Evolutionary conservation across 1,284 basidiomycete species (phyloP), one percentile per base, ranked within the genome.

Genomic region (Heterobasidion occidentale): DNA sequence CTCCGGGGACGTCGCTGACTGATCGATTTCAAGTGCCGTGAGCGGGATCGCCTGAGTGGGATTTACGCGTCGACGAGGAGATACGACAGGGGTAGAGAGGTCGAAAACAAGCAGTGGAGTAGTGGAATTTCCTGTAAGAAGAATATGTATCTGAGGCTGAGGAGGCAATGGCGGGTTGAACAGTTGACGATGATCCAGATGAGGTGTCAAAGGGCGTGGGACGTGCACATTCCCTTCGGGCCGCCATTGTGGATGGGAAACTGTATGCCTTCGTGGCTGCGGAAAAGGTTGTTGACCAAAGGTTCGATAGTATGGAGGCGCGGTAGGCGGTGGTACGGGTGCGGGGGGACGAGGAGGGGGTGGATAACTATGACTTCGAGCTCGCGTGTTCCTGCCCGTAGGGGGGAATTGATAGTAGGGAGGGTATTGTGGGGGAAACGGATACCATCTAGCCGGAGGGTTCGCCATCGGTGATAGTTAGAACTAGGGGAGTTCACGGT

Each of bases 1-100:
- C 3, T 77, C 68, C 0, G 86, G 86, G 62, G 78, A 70, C 15
- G 83, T 84, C 27, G 83, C 85, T 11, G 74, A 70, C 63, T 83
- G 72, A 3, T 60, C 60, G 17, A 85, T 68, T 46, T 83, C 77
- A 1, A 79, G 75, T 0, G 73, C 63, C 5, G 84, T 64, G 0
- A 71, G 56, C 7, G 60, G 61, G n/a, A 65, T 63, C 7, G 62
- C 58, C 3, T 77, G 72, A 0, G 74, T 73, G 4, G 65, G 67
- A 0, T 71, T 69, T 20, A 76, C 53, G 51, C 74, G 62, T 12
- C 72, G 71, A 56, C 74, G 62, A 3, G 84, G 81, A 1, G 68
- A 52, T 60, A 82, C 82, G 1, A 67, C 60, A 15, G 77, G 70
- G 9, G 67, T 60, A 17, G 80, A 74, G 33, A 88, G 70, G 62